Conservation (phyloP, 225 moss, liverwort and hornwort species). For the Ulota crispa region DNA sequence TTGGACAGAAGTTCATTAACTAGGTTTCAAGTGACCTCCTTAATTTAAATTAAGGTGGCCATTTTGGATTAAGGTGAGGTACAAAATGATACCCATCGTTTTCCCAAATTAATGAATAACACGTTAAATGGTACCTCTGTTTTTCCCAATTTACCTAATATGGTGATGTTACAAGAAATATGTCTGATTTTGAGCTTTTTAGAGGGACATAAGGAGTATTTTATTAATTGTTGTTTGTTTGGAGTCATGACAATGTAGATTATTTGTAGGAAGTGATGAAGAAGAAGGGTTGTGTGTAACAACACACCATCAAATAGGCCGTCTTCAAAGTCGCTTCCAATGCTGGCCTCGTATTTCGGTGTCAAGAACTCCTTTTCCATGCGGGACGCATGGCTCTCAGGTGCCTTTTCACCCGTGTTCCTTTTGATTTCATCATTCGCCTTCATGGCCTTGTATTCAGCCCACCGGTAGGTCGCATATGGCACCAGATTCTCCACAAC, state of each 20-base stretch:
- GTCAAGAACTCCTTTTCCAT: slow-evolving; percentile 70
- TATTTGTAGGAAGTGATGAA: neutral
- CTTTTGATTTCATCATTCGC: slow-evolving; percentile 68
- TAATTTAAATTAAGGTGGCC: too few species aligned
- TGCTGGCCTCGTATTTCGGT: slow-evolving; percentile 70
- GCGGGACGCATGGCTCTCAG: slow-evolving; percentile 25
- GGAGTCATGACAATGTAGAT: neutral
- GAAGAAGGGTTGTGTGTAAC: neutral
- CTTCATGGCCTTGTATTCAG: slow-evolving; percentile 72
- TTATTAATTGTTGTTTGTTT: too few species aligned
- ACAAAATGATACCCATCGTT: too few species aligned
- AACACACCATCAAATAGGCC: slow-evolving; percentile 83
- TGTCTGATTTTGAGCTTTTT: too few species aligned
- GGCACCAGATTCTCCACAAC: slow-evolving; percentile 85
- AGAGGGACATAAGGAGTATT: too few species aligned
- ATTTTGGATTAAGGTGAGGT: too few species aligned
- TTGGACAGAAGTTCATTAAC: too few species aligned
- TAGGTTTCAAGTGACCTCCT: too few species aligned
- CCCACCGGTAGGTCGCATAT: slow-evolving; percentile 82
- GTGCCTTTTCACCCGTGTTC: slow-evolving; percentile 73
- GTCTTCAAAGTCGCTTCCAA: slow-evolving; percentile 85
- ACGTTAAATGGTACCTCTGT: too few species aligned
- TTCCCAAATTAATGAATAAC: too few species aligned
- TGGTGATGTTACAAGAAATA: too few species aligned
- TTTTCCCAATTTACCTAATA: too few species aligned